Evolutionary conservation across 331 rosid species (phyloP), one percentile per base, ranked within the genome.

Genomic region (Spiraea crenata): DNA sequence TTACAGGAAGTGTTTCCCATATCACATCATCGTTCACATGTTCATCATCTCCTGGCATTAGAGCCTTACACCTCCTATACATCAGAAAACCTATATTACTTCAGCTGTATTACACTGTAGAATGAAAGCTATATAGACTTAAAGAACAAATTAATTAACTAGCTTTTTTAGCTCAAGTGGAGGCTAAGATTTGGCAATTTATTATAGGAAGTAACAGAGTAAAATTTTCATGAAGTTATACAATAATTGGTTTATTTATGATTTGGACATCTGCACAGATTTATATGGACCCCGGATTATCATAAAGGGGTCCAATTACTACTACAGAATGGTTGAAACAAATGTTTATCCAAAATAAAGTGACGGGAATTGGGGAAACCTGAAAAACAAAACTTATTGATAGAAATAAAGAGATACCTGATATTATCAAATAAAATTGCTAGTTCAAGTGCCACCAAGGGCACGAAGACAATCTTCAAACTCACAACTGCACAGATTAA

Each of bases 1-100:
- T 83, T 88, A 93, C 98, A 73, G 98, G 98, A 81, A 93, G 97
- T 31, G 97, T 93, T 82, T 90, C 90, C 98, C 98, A 90, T 78
- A 93, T 92, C 47, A 95, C 96, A 76, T 93, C 98, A 31, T 90
- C 97, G 0, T 80, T 90, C 83, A 85, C 79, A 37, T 78, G 82
- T 54, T 93, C 98, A 49, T 93, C 95, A 45, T 93, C 98, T 52
- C 98, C 90, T 67, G 98, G 98, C 88, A 93, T 88, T 80, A 90
- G 83, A 70, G 97, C 92, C 69, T 89, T 87, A 69, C 98, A 90
- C 98, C 90, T 93, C 93, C 98, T 93, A 76, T 44, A 56, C 37
- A 68, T 61, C 50, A 80, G 54, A 72, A 54, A 49, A 49, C 71
- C 25, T 56, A 61, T 25, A 71, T 73, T 63, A 76, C 64, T 63